Conservation (phyloP, 2,329 filamentous ascomycete species). For the Neodidymelliopsis sp. region DNA sequence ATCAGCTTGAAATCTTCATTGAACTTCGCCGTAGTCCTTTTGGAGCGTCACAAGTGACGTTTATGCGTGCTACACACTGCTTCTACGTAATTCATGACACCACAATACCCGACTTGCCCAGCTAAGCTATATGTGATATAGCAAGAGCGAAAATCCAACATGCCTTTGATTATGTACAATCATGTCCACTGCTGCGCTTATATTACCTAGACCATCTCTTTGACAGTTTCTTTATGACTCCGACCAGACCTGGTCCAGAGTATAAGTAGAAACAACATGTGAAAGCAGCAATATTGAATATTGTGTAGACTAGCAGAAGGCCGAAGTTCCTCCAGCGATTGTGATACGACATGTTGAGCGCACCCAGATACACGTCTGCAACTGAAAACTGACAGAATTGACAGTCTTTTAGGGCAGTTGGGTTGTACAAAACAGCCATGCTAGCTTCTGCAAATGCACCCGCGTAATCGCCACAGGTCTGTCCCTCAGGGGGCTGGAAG, state of each 20-base stretch:
- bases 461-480: conserved; percentile 52
- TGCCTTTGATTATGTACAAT: too few relatives aligned
- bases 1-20: too few relatives aligned
- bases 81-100: too few relatives aligned
- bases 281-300: conserved; percentile 53
- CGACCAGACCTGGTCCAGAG: not conserved
- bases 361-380: conserved; percentile 51
- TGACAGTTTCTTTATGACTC: too few relatives aligned
- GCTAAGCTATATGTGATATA: too few relatives aligned
- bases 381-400: conserved; percentile 49
- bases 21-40: too few relatives aligned
- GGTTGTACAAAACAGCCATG: conserved; percentile 51
- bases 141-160: too few relatives aligned
- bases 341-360: conserved; percentile 50
- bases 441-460: conserved; percentile 32
- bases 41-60: too few relatives aligned
- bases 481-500: conserved; percentile 67
- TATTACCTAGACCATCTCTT: too few relatives aligned
- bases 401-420: conserved; percentile 46
- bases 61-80: too few relatives aligned
- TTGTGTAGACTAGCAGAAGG: conserved; percentile 41
- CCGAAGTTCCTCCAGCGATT: conserved; percentile 58
- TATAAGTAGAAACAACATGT: not conserved
- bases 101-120: too few relatives aligned
- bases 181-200: too few relatives aligned